Conservation (phyloP, 2,329 filamentous ascomycete species). For the Orbilia blumenaviensis region DNA sequence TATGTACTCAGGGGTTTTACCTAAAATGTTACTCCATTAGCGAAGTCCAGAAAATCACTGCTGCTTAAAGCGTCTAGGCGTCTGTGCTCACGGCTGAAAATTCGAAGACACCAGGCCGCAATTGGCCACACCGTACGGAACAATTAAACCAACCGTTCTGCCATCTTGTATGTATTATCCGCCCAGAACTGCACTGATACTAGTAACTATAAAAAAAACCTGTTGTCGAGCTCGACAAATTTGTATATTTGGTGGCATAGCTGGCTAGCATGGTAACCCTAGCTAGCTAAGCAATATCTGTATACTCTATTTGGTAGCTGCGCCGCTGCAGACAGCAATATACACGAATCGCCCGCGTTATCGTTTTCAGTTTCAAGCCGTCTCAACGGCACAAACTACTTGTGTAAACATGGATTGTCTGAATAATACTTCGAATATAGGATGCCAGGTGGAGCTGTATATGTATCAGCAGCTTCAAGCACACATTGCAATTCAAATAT, state of each 20-base stretch:
- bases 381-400: not conserved
- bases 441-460: not conserved
- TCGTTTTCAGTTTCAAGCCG: not conserved
- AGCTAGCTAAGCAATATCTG: not conserved
- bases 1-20: slow-evolving; percentile 30
- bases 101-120: not conserved
- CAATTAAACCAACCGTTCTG: not conserved
- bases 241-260: not conserved
- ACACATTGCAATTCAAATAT: too few species aligned
- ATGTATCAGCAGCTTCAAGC: not conserved
- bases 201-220: not conserved
- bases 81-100: slow-evolving; percentile 41
- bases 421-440: not conserved
- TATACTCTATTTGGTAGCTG: not conserved
- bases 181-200: not conserved
- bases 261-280: not conserved
- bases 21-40: slow-evolving; percentile 3
- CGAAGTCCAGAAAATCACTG: slow-evolving; percentile 24
- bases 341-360: not conserved
- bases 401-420: not conserved
- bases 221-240: not conserved
- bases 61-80: slow-evolving; percentile 2
- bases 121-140: not conserved
- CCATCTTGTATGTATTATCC: not conserved
- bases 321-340: not conserved